Evolutionary conservation across 306 rosid genomes (phyloP), one percentile per base, ranked within the genome.

Genomic region (Bauhinia variegata): DNA sequence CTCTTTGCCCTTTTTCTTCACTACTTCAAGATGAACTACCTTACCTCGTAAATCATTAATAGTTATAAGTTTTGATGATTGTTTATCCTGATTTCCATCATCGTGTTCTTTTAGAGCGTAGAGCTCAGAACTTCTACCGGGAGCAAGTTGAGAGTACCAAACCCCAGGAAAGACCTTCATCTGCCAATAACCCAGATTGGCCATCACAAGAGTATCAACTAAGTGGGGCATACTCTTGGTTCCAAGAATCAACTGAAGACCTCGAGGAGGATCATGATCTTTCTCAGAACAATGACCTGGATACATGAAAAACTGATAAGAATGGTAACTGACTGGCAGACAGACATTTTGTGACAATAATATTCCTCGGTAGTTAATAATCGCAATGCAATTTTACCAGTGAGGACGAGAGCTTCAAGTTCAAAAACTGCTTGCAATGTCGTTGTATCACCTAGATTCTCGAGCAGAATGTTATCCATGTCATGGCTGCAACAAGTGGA

Each of bases 91-190:
- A 83, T 76, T 84, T 67, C 82, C 83, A 44, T 60, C 85, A 65
- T 71, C 83, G 68, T 78, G 85, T 42, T 79, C 96, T 86, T 88
- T 88, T 44, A 93, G 79, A 79, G 63, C 70, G 73, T 93, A 93
- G 51, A 93, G 95, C 81, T 93, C 95, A 16, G 99, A 90, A 78
- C 99, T 93, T 85, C 99, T 86, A 59, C 99, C 96, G 15, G 97
- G 86, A 49, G 99, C 99, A 83, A 90, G 97, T 79, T 93, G 99
- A 80, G 88, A 79, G 82, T 84, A 86, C 99, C 99, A 93, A 75
- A 90, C 95, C 54, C 99, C 99, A 73, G 99, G 99, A 82, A 97
- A 83, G 74, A 90, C 96, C 80, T 93, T 93, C 97, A 93, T 93
- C 80, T 93, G 99, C 99, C 99, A 93, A 80, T 93, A 93, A 30